Base-by-base conservation (phyloP, 495 filamentous ascomycete genomes). In the Wilcoxina mikolae region DNA sequence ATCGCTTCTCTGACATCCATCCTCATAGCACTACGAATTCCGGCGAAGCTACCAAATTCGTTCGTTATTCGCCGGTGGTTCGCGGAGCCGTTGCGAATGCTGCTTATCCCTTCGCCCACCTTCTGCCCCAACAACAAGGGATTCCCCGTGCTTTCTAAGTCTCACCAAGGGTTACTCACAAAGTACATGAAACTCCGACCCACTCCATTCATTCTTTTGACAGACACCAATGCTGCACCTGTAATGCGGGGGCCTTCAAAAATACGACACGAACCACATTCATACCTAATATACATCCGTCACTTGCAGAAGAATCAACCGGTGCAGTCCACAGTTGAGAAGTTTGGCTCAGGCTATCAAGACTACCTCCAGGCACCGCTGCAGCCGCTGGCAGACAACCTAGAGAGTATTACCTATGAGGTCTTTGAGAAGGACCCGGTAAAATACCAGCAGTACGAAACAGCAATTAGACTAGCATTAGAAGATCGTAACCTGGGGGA, bases 351-450 rank as follows among this genome's bases (percentile, higher is more conserved):
- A 10, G 85, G 84, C 5, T 90, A 85, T 61, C 93, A 99, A 58
- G 91, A 99, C 65, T 96, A 91, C 69, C 73, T 96, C 1, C 91
- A 99, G 67, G 85, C 86, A 3, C 91, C 91, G 7, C 71, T 99
- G 33, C 93, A 99, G 64, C 91, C 91, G 0, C 74, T 99, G 18
- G 85, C 91, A 0, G 91, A 96, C 68, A 96, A 99, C 58, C 75
- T 99, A 23, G 91, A 99, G 65, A 91, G 85, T 45, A 84, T 93
- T 51, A 99, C 91, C 1, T 99, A 99, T 66, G 91, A 99, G 67
- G 89, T 96, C 7, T 99, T 99, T 63, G 91, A 99, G 68, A 93
- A 91, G 58, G 93, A 96, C 55, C 91, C 91, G 0, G 81, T 96
- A 67, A 99, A 99, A 68, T 99, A 99, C 66, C 82, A 88, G 49